phyloP scores from a whole-genome alignment of 2,329 filamentous ascomycete genomes.

The Penicillium sp. region DNA sequence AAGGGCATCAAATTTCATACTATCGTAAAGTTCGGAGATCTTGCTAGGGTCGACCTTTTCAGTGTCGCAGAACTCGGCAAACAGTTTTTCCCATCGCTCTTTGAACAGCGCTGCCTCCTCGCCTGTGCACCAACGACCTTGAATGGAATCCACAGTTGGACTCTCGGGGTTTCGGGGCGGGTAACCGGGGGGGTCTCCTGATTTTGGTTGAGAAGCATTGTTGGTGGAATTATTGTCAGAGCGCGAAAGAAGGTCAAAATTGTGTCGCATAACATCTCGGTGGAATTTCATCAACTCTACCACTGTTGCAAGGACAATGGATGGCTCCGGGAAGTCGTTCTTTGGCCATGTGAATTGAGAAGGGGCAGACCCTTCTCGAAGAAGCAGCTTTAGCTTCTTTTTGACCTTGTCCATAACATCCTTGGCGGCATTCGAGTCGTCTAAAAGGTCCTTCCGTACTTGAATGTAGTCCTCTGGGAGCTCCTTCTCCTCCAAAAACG shows the following conservation, averaged over 20 bases:
- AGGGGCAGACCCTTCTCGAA: constrained; percentile 89
- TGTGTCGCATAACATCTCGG: constrained; percentile 88
- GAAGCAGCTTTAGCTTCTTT: constrained; percentile 92
- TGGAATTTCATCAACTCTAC: constrained; percentile 98
- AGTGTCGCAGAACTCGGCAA: constrained; percentile 90
- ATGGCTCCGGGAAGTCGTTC: constrained; percentile 88
- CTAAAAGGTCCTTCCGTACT: constrained; percentile 87
- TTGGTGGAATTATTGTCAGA: constrained; percentile 56
- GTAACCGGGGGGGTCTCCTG: neutral
- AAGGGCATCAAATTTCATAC: constrained; percentile 98
- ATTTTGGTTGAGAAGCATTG: constrained; percentile 17
- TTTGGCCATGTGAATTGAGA: constrained; percentile 97
- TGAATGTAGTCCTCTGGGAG: constrained; percentile 80
- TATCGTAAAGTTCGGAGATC: constrained; percentile 96
- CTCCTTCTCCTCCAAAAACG: constrained; percentile 84
- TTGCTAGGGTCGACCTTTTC: constrained; percentile 99
- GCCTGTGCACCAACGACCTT: constrained; percentile 91
- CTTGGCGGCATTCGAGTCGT: constrained; percentile 97
- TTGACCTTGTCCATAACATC: constrained; percentile 99
- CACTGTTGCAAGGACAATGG: constrained; percentile 84
- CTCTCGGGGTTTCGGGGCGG: constrained; percentile 23
- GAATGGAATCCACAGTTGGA: constrained; percentile 66
- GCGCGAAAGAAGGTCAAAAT: constrained; percentile 75
- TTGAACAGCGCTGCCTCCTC: constrained; percentile 93
- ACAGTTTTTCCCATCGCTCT: constrained; percentile 97